These are phyloP conservation scores for Epichloe sibirici DNA, from an alignment of 2,329 filamentous ascomycete genomes.

Conservation along the genomic window DNA sequence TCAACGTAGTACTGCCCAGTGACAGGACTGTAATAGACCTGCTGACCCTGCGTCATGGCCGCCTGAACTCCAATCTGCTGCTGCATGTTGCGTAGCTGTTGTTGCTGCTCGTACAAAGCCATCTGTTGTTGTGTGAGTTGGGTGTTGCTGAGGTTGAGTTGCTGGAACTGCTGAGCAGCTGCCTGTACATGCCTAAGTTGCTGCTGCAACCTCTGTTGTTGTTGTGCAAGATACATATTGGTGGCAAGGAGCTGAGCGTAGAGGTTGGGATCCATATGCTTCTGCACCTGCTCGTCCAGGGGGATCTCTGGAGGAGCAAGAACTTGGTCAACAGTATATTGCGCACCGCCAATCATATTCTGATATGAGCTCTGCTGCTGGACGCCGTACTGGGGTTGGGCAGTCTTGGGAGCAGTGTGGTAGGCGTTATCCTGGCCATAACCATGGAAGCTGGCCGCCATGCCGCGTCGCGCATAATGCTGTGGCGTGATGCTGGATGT, in stretches of 20 bases:
- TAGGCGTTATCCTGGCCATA: slow-evolving; percentile 30
- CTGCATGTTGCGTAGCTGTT: slow-evolving; percentile 28
- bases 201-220: slow-evolving; percentile 90
- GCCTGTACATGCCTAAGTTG: slow-evolving; percentile 77
- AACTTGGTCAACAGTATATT: slow-evolving; percentile 77
- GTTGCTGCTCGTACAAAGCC: slow-evolving; percentile 33
- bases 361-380: slow-evolving; percentile 22
- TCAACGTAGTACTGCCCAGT: slow-evolving; percentile 81
- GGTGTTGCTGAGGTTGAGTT: slow-evolving; percentile 51
- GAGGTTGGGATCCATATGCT: slow-evolving; percentile 71
- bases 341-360: slow-evolving; percentile 25
- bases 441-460: slow-evolving; percentile 31
- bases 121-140: slow-evolving; percentile 36
- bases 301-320: slow-evolving; percentile 72
- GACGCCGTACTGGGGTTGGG: slow-evolving; percentile 35
- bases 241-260: slow-evolving; percentile 85
- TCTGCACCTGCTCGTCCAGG: slow-evolving; percentile 54
- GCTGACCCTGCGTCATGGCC: slow-evolving; percentile 48
- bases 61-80: slow-evolving; percentile 27
- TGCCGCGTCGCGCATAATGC: slow-evolving; percentile 32
- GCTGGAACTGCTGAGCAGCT: slow-evolving; percentile 72
- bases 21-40: slow-evolving; percentile 74
- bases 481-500: slow-evolving; percentile 27
- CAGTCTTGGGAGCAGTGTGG: slow-evolving; percentile 41
- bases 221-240: slow-evolving; percentile 84